A percentile compares a stretch with the other conserved stretches of the same genome.
Evolutionary conservation across 345 rosid genomes (phyloP).

Genomic region (Dovyalis caffra): DNA sequence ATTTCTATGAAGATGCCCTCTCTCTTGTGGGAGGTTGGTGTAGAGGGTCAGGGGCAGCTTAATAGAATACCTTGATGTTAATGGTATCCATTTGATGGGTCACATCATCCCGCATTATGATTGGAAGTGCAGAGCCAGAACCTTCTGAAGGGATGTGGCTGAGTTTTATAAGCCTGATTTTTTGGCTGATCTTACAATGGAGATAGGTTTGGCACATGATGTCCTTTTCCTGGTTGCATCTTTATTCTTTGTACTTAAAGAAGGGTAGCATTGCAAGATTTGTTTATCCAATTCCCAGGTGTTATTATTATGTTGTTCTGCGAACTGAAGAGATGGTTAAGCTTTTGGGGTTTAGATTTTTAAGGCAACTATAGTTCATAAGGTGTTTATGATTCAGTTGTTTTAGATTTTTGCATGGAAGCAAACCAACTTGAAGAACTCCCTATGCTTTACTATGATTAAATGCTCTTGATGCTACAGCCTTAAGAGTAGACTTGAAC

Average conservation of each 20-base stretch:
- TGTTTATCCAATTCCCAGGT: neutral
- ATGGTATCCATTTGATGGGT: neutral
- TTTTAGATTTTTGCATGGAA: neutral
- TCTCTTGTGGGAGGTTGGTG: neutral
- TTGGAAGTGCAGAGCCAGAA: neutral
- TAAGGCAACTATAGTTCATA: neutral
- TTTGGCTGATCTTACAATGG: neutral
- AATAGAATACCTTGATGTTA: neutral
- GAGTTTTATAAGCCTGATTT: neutral
- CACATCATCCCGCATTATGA: neutral
- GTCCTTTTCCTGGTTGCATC: neutral
- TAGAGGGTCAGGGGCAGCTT: neutral
- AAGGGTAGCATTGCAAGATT: neutral
- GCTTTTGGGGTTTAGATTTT: neutral
- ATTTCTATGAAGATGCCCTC: neutral
- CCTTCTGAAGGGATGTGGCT: neutral
- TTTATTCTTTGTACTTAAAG: neutral
- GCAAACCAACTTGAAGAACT: neutral
- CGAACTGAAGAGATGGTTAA: neutral
- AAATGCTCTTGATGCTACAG: neutral
- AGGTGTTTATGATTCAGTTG: neutral
- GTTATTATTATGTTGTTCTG: neutral
- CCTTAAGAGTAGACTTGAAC: neutral
- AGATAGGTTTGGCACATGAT: neutral
- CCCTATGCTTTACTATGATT: neutral